These are phyloP conservation scores for Botrytis squamosa DNA, from an alignment of 2,329 filamentous ascomycete genomes.

Conservation along the genomic window DNA sequence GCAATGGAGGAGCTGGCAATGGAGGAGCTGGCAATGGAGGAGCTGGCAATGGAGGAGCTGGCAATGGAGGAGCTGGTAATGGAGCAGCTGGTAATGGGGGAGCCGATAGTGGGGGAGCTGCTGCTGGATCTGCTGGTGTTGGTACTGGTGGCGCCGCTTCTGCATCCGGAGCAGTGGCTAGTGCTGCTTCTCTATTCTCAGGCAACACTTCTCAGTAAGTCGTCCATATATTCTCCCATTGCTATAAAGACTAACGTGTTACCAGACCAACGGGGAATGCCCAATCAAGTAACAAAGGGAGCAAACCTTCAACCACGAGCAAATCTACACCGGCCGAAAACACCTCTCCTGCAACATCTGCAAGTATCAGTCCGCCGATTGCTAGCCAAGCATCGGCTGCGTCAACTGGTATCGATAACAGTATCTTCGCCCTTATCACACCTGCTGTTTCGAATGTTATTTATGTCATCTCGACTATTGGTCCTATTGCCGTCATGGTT, in stretches of 20 bases:
- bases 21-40: too few species aligned
- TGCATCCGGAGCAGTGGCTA: slow-evolving; percentile 14
- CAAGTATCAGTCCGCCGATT: slow-evolving; percentile 17
- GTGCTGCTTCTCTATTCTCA: slow-evolving; percentile 13
- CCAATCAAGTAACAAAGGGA: slow-evolving; percentile 10
- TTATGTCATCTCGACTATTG: slow-evolving; percentile 10
- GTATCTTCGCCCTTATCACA: slow-evolving; percentile 1
- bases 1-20: neutral
- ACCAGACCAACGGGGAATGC: slow-evolving; percentile 12
- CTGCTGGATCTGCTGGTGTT: neutral
- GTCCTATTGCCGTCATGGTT: slow-evolving; percentile 7
- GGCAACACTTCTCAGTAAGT: slow-evolving; percentile 13
- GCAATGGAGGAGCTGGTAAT: neutral
- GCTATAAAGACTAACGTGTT: neutral
- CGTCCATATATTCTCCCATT: neutral
- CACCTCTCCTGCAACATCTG: slow-evolving; percentile 11
- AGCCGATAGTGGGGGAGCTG: neutral
- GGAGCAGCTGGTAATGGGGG: neutral
- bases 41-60: neutral
- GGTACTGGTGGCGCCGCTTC: neutral
- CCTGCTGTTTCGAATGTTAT: slow-evolving; percentile 11
- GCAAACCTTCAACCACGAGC: slow-evolving; percentile 6
- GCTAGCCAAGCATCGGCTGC: slow-evolving; percentile 18
- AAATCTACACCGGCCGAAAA: slow-evolving; percentile 14
- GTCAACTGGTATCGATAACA: slow-evolving; percentile 17